Conservation (phyloP, 768 basidiomycete species). For the Termitomyces sp. region DNA sequence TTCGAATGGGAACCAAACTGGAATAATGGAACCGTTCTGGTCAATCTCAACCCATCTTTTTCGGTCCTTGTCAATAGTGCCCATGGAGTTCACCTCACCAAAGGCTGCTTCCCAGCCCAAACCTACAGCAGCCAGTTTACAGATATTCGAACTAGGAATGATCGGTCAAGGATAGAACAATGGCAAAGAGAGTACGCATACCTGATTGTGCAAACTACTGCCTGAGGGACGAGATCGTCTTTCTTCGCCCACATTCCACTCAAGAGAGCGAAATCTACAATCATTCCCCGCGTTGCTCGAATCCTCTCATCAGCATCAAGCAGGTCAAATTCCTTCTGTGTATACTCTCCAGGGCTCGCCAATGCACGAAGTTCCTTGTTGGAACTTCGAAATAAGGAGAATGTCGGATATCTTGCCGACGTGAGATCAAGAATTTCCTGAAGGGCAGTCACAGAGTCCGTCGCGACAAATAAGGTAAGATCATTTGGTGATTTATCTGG, state of each 20-base stretch:
- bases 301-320: constrained; percentile 38
- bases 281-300: constrained; percentile 55
- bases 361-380: constrained; percentile 40
- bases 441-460: constrained; percentile 49
- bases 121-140: constrained; percentile 55
- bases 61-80: constrained; percentile 38
- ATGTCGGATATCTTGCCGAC: constrained; percentile 30
- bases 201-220: constrained; percentile 58
- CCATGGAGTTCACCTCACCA: constrained; percentile 45
- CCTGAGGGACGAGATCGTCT: constrained; percentile 43
- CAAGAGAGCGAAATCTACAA: constrained; percentile 67
- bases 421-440: constrained; percentile 40
- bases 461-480: constrained; percentile 54
- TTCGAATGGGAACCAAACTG: constrained; percentile 59
- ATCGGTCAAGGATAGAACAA: constrained; percentile 2
- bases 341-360: constrained; percentile 51
- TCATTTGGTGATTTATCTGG: constrained; percentile 15
- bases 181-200: constrained; percentile 21
- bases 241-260: constrained; percentile 56
- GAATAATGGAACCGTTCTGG: constrained; percentile 47
- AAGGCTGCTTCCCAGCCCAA: constrained; percentile 66
- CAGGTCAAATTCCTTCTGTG: constrained; percentile 46
- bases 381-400: constrained; percentile 42
- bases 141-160: constrained; percentile 52
- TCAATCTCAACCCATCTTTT: constrained; percentile 70